Evolutionary conservation across 2,329 filamentous ascomycete genomes (phyloP).

Genomic region (Ophiostoma ulmi): DNA sequence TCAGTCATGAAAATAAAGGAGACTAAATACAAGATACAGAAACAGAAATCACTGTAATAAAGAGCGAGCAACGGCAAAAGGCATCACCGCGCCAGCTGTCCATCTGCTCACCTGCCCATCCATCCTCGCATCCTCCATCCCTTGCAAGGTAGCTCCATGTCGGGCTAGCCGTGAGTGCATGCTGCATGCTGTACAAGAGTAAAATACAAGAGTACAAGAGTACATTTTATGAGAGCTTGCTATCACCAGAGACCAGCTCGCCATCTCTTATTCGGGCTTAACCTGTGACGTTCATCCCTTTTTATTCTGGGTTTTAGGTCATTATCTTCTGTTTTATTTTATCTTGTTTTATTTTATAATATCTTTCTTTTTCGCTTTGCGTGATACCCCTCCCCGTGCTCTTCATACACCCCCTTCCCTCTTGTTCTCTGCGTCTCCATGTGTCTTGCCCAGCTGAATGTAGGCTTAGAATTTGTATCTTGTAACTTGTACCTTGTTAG

Average conservation of each 20-base stretch:
- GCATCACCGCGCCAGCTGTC: background rate
- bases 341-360: background rate
- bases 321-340: background rate
- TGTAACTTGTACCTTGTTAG: background rate
- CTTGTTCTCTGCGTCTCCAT: constrained; percentile 11
- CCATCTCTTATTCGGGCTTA: background rate
- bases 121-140: background rate
- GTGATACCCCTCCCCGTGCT: constrained; percentile 8
- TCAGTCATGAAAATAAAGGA: constrained; percentile 1
- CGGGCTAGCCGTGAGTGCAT: constrained; percentile 2
- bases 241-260: background rate
- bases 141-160: background rate
- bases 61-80: background rate
- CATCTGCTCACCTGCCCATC: background rate
- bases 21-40: background rate
- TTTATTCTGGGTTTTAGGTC: background rate
- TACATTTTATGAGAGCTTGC: background rate
- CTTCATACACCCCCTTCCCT: background rate
- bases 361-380: background rate
- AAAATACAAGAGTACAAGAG: background rate
- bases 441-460: background rate
- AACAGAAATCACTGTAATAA: background rate
- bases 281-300: background rate
- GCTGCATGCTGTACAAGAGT: background rate
- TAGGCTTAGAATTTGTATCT: background rate